Evolutionary conservation across 1,284 basidiomycete genomes (phyloP).

Genomic region (Afroboletus lepidellus): DNA sequence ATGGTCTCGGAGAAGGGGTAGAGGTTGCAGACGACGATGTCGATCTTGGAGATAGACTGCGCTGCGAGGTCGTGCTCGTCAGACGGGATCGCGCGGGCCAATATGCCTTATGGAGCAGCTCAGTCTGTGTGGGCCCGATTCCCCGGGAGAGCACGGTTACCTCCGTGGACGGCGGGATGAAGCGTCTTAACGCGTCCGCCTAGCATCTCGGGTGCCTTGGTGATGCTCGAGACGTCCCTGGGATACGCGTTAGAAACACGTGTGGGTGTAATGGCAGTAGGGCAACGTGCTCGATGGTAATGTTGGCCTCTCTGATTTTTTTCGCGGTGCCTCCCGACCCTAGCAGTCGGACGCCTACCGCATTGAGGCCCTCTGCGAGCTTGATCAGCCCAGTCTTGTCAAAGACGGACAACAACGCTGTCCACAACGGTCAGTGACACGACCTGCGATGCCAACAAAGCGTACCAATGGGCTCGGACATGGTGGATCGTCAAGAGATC

Average conservation of each 20-base stretch:
- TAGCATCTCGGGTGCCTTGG: conserved; percentile 99
- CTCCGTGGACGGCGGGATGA: conserved; percentile 98
- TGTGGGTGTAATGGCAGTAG: background rate
- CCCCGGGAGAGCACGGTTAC: conserved; percentile 41
- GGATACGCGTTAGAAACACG: conserved; percentile 11
- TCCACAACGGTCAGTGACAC: conserved; percentile 11
- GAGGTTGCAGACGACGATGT: conserved; percentile 97
- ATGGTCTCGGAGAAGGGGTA: conserved; percentile 97
- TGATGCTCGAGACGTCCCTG: conserved; percentile 97
- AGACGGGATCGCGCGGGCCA: conserved; percentile 84
- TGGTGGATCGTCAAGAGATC: conserved; percentile 24
- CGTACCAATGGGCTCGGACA: conserved; percentile 31
- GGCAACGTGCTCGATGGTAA: conserved; percentile 81
- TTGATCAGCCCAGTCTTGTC: conserved; percentile 93
- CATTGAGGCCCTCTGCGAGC: conserved; percentile 81
- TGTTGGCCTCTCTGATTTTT: conserved; percentile 92
- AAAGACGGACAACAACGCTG: conserved; percentile 94
- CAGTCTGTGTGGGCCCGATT: too few species aligned
- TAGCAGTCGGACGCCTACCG: conserved; percentile 83
- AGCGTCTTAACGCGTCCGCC: conserved; percentile 98
- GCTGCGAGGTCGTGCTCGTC: conserved; percentile 81
- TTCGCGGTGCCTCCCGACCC: conserved; percentile 98
- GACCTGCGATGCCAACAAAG: background rate
- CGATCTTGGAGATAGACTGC: conserved; percentile 86
- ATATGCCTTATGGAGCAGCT: too few species aligned